Conservation (phyloP, 2,329 filamentous ascomycete species). For the Fonsecaea multimorphosa region DNA sequence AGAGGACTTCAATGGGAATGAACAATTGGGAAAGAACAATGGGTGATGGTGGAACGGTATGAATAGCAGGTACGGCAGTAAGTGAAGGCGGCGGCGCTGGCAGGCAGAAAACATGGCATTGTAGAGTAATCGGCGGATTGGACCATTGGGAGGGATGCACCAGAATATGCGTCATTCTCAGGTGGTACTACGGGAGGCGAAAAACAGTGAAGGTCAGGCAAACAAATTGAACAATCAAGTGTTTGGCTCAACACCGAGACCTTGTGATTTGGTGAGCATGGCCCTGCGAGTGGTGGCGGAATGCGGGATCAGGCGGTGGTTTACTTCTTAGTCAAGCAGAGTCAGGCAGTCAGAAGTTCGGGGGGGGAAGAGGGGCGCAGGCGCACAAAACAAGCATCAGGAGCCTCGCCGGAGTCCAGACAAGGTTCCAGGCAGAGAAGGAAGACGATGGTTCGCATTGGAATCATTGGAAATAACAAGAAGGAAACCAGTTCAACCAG, state of each 20-base stretch:
- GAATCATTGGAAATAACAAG: neutral
- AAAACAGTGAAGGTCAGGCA: slow-evolving; percentile 23
- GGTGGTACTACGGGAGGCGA: slow-evolving; percentile 26
- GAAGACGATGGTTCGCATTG: slow-evolving; percentile 10
- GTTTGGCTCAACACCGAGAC: slow-evolving; percentile 1
- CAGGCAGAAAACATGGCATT: slow-evolving; percentile 15
- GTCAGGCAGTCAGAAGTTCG: neutral
- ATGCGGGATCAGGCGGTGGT: slow-evolving; percentile 1
- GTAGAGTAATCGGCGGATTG: slow-evolving; percentile 17
- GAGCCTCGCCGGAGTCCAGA: neutral
- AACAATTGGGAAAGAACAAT: slow-evolving; percentile 21
- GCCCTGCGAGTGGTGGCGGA: slow-evolving; percentile 7
- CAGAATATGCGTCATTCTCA: slow-evolving; percentile 25
- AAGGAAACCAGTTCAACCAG: neutral
- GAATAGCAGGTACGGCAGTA: slow-evolving; percentile 1
- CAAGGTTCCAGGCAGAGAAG: neutral
- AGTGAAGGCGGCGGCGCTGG: slow-evolving; percentile 6
- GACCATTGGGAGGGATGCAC: slow-evolving; percentile 15
- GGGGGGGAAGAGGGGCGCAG: neutral
- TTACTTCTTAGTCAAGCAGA: neutral
- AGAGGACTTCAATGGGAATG: neutral
- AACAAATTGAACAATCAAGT: slow-evolving; percentile 26
- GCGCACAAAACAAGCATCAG: slow-evolving; percentile 2
- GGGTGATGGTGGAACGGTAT: slow-evolving; percentile 8
- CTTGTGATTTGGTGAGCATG: slow-evolving; percentile 28